Evolutionary conservation across 2,329 filamentous ascomycete genomes (phyloP).

Genomic region (Colletotrichum filicis): DNA sequence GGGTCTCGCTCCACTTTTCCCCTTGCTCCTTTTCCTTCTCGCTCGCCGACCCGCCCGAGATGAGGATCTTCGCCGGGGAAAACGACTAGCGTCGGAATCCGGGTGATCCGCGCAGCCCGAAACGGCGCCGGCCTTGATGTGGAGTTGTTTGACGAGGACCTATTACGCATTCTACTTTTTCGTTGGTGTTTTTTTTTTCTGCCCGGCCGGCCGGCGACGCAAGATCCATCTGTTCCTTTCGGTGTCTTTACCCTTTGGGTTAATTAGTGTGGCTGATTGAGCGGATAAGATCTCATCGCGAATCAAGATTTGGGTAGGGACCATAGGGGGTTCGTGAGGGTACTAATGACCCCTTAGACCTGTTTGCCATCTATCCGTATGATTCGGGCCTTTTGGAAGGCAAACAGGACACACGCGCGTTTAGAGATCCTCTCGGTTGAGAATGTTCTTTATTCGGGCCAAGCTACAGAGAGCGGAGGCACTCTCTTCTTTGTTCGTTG

Average conservation of each 20-base stretch:
- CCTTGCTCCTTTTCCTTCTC: background rate
- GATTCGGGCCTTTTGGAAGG: background rate
- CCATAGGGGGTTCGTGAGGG: background rate
- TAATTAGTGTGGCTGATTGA: background rate
- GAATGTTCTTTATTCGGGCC: background rate
- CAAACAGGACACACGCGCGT: background rate
- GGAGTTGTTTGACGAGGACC: background rate
- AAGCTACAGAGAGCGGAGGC: background rate
- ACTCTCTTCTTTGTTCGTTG: background rate
- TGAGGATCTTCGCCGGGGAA: constrained; percentile 30
- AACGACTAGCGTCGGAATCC: constrained; percentile 14
- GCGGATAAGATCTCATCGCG: background rate
- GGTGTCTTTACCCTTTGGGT: background rate
- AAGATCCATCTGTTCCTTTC: background rate
- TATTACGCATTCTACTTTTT: background rate
- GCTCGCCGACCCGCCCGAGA: constrained; percentile 10
- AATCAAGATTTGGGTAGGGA: background rate
- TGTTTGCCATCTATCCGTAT: background rate
- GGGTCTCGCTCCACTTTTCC: background rate
- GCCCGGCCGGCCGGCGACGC: background rate
- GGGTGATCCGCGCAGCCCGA: constrained; percentile 22
- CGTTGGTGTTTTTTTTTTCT: background rate
- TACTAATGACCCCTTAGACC: background rate
- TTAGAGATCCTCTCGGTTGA: background rate
- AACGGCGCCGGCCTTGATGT: constrained; percentile 15